Evolutionary conservation across 2,329 filamentous ascomycete species (phyloP), one percentile per base, ranked within the genome.

Genomic region (Fusarium subglutinans): DNA sequence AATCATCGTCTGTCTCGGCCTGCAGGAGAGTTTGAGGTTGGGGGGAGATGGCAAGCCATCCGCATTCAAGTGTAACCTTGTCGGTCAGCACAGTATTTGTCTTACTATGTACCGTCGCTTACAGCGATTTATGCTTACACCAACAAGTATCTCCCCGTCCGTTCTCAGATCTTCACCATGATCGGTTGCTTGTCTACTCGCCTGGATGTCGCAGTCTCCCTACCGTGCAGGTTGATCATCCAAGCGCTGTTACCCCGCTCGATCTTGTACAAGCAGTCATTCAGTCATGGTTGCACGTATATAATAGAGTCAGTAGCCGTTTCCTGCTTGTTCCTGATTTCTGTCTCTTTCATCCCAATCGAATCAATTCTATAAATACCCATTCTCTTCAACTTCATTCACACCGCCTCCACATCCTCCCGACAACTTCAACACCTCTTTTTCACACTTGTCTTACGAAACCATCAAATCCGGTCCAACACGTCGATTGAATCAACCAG

Each of bases 231-330:
- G 44, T 44, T 65, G 61, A 63, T 64, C 66, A 66, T 72, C 74
- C 73, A 77, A 66, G 73, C 73, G 69, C 73, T 60, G 41, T 75
- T 77, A 77, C 76, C 76, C 76, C 76, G 76, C 76, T 77, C 73
- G 69, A 61, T 77, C 50, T 53, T 66, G 41, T 45, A 9, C 61
- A 63, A 77, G 61, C 58, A 66, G 56, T 57, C 56, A 64, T 63
- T 63, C 60, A 59, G 38, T 44, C 26, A 40, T 58, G 62, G 58
- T 55, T 63, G 50, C 54, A 74, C 58, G 43, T 74, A 74, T 74
- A 74, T 74, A 74, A 74, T 26, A 30, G 61, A 63, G 50, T 48
- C 28, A 57, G 43, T 40, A 57, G 56, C 70, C 57, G 53, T 54
- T 68, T 67, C 62, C 40, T 51, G 28, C 30, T 41, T 47, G 44